Conservation (phyloP, 805 yeast species). For the Candida ortonii region DNA sequence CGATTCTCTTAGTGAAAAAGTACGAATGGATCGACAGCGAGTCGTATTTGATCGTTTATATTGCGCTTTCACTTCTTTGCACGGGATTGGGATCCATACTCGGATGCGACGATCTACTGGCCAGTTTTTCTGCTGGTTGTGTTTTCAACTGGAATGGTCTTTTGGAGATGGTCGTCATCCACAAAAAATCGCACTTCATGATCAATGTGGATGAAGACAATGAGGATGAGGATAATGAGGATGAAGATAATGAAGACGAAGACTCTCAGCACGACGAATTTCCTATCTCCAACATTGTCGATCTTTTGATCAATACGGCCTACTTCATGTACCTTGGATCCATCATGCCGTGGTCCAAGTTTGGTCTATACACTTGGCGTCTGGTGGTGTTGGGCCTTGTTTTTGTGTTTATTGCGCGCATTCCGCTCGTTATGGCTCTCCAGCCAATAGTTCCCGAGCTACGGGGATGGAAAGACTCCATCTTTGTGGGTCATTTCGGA, state of each 20-base stretch:
- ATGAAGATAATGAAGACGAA: conserved; percentile 31
- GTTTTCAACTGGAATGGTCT: conserved; percentile 91
- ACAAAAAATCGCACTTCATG: too few relatives aligned
- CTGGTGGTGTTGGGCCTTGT: conserved; percentile 71
- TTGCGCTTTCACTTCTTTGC: conserved; percentile 76
- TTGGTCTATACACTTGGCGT: conserved; percentile 79
- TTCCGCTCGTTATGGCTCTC: conserved; percentile 74
- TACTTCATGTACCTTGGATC: conserved; percentile 90
- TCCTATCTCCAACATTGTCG: conserved; percentile 80
- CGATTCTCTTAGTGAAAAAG: conserved; percentile 71
- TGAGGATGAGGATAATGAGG: too few relatives aligned
- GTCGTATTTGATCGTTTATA: conserved; percentile 80
- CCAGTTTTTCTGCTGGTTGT: conserved; percentile 89
- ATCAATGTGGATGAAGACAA: too few relatives aligned
- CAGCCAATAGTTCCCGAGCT: conserved; percentile 85
- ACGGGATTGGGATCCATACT: conserved; percentile 87
- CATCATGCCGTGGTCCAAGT: conserved; percentile 79
- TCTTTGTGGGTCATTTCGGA: conserved; percentile 94
- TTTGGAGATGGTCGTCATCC: conserved; percentile 8
- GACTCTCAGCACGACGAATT: conserved; percentile 51
- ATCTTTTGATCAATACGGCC: conserved; percentile 74
- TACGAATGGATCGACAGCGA: conserved; percentile 77
- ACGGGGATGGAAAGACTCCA: conserved; percentile 88
- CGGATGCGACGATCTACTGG: conserved; percentile 86
- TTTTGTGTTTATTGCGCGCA: conserved; percentile 69